Percentiles rank a stretch among this genome's conserved stretches.
These are phyloP conservation scores for Lipomyces anomalus DNA, from an alignment of 805 yeast species.

Conservation along the genomic window DNA sequence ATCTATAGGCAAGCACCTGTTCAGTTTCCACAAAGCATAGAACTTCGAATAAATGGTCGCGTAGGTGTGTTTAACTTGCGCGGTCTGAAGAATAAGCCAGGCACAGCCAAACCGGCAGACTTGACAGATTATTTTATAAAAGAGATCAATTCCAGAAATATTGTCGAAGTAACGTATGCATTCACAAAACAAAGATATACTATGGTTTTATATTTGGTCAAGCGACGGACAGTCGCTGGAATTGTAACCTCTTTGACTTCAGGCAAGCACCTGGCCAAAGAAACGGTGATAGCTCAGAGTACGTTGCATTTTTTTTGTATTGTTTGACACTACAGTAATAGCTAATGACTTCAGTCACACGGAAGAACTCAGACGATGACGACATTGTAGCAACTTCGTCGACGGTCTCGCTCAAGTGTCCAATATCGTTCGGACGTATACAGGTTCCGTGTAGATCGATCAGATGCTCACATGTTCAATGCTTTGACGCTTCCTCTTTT, in stretches of 20 bases:
- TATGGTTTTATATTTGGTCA: conserved; percentile 56
- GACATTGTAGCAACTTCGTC: conserved; percentile 65
- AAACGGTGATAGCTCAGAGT: conserved; percentile 48
- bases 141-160: conserved; percentile 33
- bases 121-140: conserved; percentile 46
- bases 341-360: conserved; percentile 20
- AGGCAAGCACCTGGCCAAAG: conserved; percentile 49
- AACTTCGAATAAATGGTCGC: conserved; percentile 53
- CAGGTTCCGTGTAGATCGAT: conserved; percentile 64
- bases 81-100: conserved; percentile 71
- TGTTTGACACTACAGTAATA: neutral
- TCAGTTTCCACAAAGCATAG: conserved; percentile 68
- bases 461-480: conserved; percentile 73
- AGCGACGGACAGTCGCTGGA: conserved; percentile 39
- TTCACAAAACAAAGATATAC: conserved; percentile 48
- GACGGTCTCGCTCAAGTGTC: conserved; percentile 66
- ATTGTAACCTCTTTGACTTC: conserved; percentile 40
- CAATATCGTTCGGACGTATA: conserved; percentile 68
- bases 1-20: conserved; percentile 31
- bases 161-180: conserved; percentile 51
- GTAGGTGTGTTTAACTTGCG: conserved; percentile 50
- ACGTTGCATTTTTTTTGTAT: conserved; percentile 8
- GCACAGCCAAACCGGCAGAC: conserved; percentile 80
- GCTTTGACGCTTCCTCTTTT: conserved; percentile 78
- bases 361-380: conserved; percentile 53